Percentiles rank a stretch among this genome's conserved stretches.
These are phyloP conservation scores for Halophytophthora batemanensis DNA, from an alignment of 352 stramenopile species.

Conservation along the genomic window DNA sequence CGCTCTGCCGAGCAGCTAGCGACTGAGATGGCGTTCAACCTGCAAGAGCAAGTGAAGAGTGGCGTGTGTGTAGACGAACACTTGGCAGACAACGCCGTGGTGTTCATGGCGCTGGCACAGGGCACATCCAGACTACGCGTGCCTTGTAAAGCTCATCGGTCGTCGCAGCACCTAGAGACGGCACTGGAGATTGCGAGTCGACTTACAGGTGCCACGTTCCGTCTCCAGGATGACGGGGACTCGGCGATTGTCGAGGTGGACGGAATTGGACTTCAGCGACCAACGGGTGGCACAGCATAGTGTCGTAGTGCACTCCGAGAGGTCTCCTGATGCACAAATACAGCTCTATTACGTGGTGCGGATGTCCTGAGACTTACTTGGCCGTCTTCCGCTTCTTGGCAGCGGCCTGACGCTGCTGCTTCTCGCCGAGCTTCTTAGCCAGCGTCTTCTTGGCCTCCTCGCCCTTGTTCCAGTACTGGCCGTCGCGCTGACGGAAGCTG, in stretches of 20 bases:
- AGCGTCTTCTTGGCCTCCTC: conserved; percentile 82
- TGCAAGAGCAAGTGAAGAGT: conserved; percentile 30
- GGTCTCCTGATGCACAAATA: too few relatives aligned
- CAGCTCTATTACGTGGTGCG: too few relatives aligned
- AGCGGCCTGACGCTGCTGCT: conserved; percentile 45
- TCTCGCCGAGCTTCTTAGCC: conserved; percentile 69
- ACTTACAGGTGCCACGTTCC: conserved; percentile 39
- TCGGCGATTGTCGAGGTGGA: conserved; percentile 46
- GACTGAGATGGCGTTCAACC: conserved; percentile 27
- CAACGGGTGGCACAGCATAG: too few relatives aligned
- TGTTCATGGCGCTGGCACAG: conserved; percentile 63
- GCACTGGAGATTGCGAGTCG: conserved; percentile 37
- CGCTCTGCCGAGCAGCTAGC: conserved; percentile 32
- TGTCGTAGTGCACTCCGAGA: too few relatives aligned
- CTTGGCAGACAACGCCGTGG: conserved; percentile 62
- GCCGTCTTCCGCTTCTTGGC: conserved; percentile 50
- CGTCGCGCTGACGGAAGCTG: conserved; percentile 86
- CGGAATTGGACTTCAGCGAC: conserved; percentile 31
- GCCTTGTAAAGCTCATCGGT: conserved; percentile 32
- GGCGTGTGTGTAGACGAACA: conserved; percentile 72
- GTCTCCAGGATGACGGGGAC: conserved; percentile 34
- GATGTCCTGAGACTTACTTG: too few relatives aligned
- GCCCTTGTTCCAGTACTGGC: conserved; percentile 87
- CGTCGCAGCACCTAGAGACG: conserved; percentile 57
- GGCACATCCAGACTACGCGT: conserved; percentile 55